phyloP scores from a whole-genome alignment of 768 basidiomycete species.

The Filobasidium floriforme region DNA sequence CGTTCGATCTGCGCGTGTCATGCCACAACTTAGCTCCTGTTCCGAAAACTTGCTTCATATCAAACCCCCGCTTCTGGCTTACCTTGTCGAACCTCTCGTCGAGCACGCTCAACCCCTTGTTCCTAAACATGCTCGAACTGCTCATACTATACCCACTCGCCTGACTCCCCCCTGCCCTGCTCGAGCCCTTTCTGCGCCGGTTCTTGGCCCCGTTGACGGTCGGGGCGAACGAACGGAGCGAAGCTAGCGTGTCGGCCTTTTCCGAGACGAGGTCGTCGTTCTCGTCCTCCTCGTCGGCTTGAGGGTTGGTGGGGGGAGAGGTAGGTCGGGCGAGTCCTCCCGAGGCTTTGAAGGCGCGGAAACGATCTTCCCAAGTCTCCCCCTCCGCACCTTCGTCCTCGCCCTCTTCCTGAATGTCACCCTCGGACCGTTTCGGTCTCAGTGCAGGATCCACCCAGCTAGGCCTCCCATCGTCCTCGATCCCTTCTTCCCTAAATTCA shows the following conservation, averaged over 20 bases:
- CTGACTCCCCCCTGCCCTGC: slow-evolving; percentile 57
- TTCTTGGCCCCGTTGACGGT: slow-evolving; percentile 71
- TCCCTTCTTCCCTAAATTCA: slow-evolving; percentile 29
- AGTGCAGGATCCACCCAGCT: neutral
- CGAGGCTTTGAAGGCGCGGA: slow-evolving; percentile 65
- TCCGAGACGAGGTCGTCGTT: slow-evolving; percentile 50
- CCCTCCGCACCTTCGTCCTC: slow-evolving; percentile 44
- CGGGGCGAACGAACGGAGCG: slow-evolving; percentile 55
- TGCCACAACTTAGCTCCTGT: too few species aligned
- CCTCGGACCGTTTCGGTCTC: slow-evolving; percentile 9
- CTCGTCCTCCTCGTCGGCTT: slow-evolving; percentile 47
- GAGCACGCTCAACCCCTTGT: slow-evolving; percentile 73
- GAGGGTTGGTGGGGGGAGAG: slow-evolving; percentile 4
- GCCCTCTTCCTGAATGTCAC: slow-evolving; percentile 23
- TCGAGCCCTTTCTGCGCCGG: slow-evolving; percentile 53
- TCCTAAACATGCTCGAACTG: slow-evolving; percentile 90
- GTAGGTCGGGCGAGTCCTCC: slow-evolving; percentile 14
- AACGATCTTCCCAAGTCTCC: slow-evolving; percentile 66
- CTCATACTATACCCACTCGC: slow-evolving; percentile 96
- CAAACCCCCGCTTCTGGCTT: slow-evolving; percentile 34
- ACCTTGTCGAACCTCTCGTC: slow-evolving; percentile 95
- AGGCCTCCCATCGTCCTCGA: neutral
- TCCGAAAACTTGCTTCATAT: too few species aligned
- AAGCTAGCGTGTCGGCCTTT: slow-evolving; percentile 65
- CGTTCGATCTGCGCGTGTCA: slow-evolving; percentile 57